Base-by-base conservation (phyloP, 2,329 filamentous ascomycete species). In the Simplicillium sp. region DNA sequence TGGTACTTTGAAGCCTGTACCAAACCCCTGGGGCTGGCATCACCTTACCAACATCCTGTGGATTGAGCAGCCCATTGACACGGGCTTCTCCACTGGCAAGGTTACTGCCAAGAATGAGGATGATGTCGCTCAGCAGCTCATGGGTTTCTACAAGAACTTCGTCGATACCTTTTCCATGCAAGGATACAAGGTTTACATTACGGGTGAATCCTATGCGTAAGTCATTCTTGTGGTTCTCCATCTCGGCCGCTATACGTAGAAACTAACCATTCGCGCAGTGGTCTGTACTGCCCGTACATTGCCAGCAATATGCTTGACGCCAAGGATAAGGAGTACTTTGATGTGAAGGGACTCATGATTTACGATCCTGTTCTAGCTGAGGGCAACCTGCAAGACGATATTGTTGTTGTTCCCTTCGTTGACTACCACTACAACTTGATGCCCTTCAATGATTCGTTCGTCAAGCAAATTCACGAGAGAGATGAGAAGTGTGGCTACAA, bases 31-130 rank as follows among this genome's bases (percentile, higher is more conserved):
- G 64, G 73, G 74, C n/a, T 89, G 83, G 83, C 75, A 76, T 44
- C 82, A 82, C 38, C 60, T 90, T 29, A 84, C 84, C 40, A 87
- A 89, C 57, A 75, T 89, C 52, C 65, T 92, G 36, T 92, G 80
- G 75, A 70, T 84, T 8, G 84, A 86, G 51, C 81, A 85, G 54
- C 80, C 77, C 5, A 62, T 77, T 11, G 70, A 71, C 25, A 84
- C 82, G 0, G 84, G 84, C 12, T 89, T 84, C 56, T 75, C 78
- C 0, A 71, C 75, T 29, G 84, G 84, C 12, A 73, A 62, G 1
- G 67, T 77, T 3, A 83, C 73, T 0, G 82, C 82, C 9, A 77
- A 67, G 4, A 75, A 73, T 49, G 76, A 84, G 46, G 68, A 74
- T 33, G 81, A 85, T 48, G 68, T 80, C 3, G 80, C 81, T 0